Conservation (phyloP, 768 basidiomycete species). For the Holtermanniella nyarrowii region DNA sequence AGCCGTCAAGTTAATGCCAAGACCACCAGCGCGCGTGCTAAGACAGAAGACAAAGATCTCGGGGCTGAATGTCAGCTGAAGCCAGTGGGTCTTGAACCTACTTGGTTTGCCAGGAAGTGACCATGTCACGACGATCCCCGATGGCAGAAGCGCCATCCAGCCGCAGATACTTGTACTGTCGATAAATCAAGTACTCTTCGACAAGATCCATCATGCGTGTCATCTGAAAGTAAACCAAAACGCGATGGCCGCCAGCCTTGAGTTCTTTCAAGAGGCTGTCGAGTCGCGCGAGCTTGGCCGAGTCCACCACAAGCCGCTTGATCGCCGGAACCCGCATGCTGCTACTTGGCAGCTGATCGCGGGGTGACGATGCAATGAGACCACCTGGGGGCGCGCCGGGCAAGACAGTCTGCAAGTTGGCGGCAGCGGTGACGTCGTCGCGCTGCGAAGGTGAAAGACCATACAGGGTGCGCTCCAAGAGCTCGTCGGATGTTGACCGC, state of each 20-base stretch:
- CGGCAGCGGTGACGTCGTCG: slow-evolving; percentile 51
- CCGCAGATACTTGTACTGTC: slow-evolving; percentile 89
- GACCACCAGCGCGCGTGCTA: slow-evolving; percentile 87
- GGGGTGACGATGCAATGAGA: slow-evolving; percentile 56
- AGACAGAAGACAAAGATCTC: slow-evolving; percentile 84
- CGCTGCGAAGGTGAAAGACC: slow-evolving; percentile 63
- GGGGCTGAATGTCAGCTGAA: slow-evolving; percentile 46
- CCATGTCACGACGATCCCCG: slow-evolving; percentile 96
- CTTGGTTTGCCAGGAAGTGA: slow-evolving; percentile 98
- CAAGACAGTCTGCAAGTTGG: slow-evolving; percentile 46
- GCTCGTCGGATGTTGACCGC: slow-evolving; percentile 54
- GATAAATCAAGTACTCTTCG: slow-evolving; percentile 95
- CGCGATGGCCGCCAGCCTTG: slow-evolving; percentile 84
- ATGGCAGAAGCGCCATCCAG: slow-evolving; percentile 89
- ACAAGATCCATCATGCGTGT: slow-evolving; percentile 99
- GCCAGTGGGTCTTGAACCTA: slow-evolving; percentile 40
- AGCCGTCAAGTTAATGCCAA: slow-evolving; percentile 46
- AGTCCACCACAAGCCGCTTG: slow-evolving; percentile 89
- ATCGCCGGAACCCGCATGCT: slow-evolving; percentile 89
- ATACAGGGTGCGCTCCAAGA: slow-evolving; percentile 67
- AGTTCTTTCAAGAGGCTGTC: slow-evolving; percentile 83
- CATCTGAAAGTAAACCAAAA: slow-evolving; percentile 98
- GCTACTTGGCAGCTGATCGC: slow-evolving; percentile 65
- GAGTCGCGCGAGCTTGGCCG: slow-evolving; percentile 84
- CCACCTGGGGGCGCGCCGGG: slow-evolving; percentile 60